Evolutionary conservation across 495 filamentous ascomycete genomes (phyloP), one percentile per base, ranked within the genome.

Genomic region (Penicillium argentinense): DNA sequence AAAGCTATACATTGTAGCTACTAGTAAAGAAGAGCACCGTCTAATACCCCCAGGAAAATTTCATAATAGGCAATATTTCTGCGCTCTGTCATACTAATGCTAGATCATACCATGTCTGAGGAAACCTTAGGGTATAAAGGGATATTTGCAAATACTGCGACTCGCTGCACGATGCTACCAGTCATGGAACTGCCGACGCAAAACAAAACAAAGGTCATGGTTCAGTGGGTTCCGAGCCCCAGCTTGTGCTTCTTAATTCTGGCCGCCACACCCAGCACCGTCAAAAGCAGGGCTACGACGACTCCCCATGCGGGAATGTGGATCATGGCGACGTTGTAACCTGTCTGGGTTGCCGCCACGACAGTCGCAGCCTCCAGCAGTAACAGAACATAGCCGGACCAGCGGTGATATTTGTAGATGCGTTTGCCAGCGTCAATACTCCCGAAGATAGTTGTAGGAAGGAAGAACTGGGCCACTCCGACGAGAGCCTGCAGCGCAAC

Each of bases 371-470:
- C 68, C 54, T 86, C 76, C 62, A 92, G 45, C 39, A 82, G 46
- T 37, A 95, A 59, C 49, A 91, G 66, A 26, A 81, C 52, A 66
- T 97, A 97, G 13, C 92, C 92, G n/a, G 71, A 73, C 45, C 74
- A 67, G 11, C 92, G 82, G 65, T 97, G 92, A 56, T 91, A 96
- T 62, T 95, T 96, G 71, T 91, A 97, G 24, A 93, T 51, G 26
- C 67, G 72, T 75, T 91, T 95, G 22, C 89, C 92, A 1, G 81
- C 85, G 18, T 87, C 83, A 44, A 83, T 83, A 49, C 88, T 82
- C 14, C 91, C 91, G 48, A 89, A 88, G 0, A 95, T 44, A 3
- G 40, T 32, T 0, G 50, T 47, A 0, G 91, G 91, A 4, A 79
- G 54, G 42, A 79, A 89, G 70, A 82, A 95, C 62, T 90, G 86